A percentile compares a stretch with the other conserved stretches of the same genome.
These are phyloP conservation scores for Salix caprea DNA, from an alignment of 345 rosid genomes.

Conservation along the genomic window DNA sequence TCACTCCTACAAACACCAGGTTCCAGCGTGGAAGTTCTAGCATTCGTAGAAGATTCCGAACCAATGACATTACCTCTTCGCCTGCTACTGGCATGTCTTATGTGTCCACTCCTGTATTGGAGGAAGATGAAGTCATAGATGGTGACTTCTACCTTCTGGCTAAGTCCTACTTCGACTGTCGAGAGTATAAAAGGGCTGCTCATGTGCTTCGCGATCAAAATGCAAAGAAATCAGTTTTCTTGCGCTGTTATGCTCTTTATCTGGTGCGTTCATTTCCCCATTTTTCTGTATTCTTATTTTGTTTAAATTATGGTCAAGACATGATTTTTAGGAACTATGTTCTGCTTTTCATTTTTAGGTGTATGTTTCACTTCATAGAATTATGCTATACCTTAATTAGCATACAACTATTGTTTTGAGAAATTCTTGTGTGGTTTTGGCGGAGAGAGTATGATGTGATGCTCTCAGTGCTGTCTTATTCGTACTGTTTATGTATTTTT, in stretches of 20 bases:
- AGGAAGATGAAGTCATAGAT: constrained; percentile 74
- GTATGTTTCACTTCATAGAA: too few relatives aligned
- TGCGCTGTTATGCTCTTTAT: constrained; percentile 87
- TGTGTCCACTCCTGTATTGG: constrained; percentile 72
- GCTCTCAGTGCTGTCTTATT: too few relatives aligned
- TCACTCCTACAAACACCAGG: constrained; percentile 85
- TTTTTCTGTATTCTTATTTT: not conserved
- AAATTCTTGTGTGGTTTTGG: too few relatives aligned
- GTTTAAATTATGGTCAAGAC: not conserved
- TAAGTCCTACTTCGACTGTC: constrained; percentile 85
- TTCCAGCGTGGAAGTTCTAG: constrained; percentile 98
- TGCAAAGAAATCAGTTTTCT: constrained; percentile 74
- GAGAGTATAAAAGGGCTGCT: constrained; percentile 80
- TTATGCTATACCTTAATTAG: too few relatives aligned
- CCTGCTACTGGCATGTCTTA: constrained; percentile 66
- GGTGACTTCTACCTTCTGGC: constrained; percentile 82
- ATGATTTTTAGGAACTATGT: not conserved
- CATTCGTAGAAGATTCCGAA: constrained; percentile 73
- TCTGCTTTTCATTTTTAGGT: too few relatives aligned
- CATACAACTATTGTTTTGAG: too few relatives aligned
- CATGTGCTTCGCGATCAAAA: constrained; percentile 77
- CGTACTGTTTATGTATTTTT: too few relatives aligned
- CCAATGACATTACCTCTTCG: constrained; percentile 66
- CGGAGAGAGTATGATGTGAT: too few relatives aligned
- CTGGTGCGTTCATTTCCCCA: constrained; percentile 46